A percentile compares a stretch with the other conserved stretches of the same genome.
Conservation (phyloP, 768 basidiomycete genomes). For the Tylopilus rubrobrunneus region DNA sequence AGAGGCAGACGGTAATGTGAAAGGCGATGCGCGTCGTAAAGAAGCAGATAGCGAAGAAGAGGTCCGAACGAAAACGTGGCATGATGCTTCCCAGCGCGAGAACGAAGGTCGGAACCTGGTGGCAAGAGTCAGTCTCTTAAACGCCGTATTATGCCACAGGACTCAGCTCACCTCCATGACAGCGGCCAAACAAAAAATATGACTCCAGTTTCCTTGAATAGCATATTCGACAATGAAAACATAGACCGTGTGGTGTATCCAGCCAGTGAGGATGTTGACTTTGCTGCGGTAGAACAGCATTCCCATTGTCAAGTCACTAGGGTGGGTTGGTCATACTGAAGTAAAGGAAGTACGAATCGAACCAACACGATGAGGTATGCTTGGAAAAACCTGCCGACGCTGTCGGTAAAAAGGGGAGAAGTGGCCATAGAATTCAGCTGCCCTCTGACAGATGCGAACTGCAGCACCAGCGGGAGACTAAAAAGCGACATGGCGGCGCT, state of each 20-base stretch:
- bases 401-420: conserved; percentile 19
- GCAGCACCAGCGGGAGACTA: conserved; percentile 39
- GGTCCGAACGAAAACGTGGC: conserved; percentile 44
- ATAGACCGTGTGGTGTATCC: conserved; percentile 49
- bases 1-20: conserved; percentile 37
- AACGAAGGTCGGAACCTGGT: conserved; percentile 49
- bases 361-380: conserved; percentile 40
- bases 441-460: conserved; percentile 25
- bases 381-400: conserved; percentile 40
- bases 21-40: conserved; percentile 50
- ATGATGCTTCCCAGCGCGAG: conserved; percentile 44
- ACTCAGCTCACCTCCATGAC: conserved; percentile 44
- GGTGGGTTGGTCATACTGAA: conserved; percentile 8
- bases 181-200: conserved; percentile 42
- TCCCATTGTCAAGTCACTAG: conserved; percentile 46
- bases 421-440: conserved; percentile 24
- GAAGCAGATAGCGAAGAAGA: conserved; percentile 46
- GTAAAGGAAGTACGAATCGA: conserved; percentile 11
- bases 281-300: conserved; percentile 43
- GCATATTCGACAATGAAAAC: conserved; percentile 39
- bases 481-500: conserved; percentile 39
- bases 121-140: neutral
- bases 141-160: neutral
- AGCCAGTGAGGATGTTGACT: conserved; percentile 49
- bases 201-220: conserved; percentile 33